phyloP scores from a whole-genome alignment of 305 asterid genomes.

The Solanum hybrid region DNA sequence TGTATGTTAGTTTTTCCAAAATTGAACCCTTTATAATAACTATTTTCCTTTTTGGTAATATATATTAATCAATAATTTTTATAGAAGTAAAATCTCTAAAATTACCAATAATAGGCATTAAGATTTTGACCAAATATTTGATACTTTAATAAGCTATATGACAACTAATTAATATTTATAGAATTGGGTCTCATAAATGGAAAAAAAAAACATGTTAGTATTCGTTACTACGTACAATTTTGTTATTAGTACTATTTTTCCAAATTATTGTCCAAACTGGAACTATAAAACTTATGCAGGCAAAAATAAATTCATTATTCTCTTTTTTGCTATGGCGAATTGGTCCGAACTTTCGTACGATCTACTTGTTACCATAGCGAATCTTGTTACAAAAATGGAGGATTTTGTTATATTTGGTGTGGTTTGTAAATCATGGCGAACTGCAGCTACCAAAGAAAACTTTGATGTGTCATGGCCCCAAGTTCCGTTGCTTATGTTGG shows the following conservation, averaged over 20 bases:
- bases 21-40: too few species aligned
- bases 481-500: slow-evolving; percentile 6
- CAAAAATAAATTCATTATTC: too few species aligned
- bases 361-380: background rate
- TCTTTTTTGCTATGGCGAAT: background rate
- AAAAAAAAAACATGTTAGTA: background rate
- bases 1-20: too few species aligned
- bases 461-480: background rate
- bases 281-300: background rate
- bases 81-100: background rate
- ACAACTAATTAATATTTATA: background rate
- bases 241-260: background rate
- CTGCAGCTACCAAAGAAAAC: background rate
- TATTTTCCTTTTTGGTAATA: background rate
- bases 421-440: slow-evolving; percentile 9
- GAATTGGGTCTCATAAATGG: background rate
- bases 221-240: background rate
- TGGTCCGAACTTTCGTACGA: background rate
- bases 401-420: background rate
- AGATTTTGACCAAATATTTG: background rate
- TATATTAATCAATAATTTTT: background rate
- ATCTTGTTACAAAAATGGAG: background rate
- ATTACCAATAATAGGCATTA: background rate
- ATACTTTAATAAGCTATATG: background rate
- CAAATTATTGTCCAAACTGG: background rate